Evolutionary conservation across 768 basidiomycete genomes (phyloP).

Genomic region (Porpolomopsis calyptriformis): DNA sequence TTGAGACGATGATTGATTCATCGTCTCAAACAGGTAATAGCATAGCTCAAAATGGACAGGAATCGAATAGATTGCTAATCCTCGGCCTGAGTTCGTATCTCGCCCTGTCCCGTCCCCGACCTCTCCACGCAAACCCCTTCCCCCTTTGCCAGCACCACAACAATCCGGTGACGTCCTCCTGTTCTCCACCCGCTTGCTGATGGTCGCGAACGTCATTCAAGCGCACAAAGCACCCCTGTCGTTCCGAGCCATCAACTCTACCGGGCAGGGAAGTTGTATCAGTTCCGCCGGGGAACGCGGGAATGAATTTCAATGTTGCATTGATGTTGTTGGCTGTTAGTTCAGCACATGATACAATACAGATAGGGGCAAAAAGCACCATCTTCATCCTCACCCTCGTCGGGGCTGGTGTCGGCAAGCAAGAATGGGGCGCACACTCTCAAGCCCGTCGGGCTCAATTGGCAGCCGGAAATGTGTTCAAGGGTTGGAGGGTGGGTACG

Average conservation of each 20-base stretch:
- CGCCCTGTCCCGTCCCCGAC: slow-evolving; percentile 24
- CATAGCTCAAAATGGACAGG: too few species aligned
- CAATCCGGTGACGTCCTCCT: slow-evolving; percentile 84
- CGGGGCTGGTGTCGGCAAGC: slow-evolving; percentile 11
- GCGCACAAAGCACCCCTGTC: slow-evolving; percentile 95
- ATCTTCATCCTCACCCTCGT: neutral
- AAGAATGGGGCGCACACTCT: slow-evolving; percentile 21
- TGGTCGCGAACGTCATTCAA: slow-evolving; percentile 90
- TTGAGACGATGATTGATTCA: too few species aligned
- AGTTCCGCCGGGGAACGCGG: slow-evolving; percentile 86
- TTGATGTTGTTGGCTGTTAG: slow-evolving; percentile 81
- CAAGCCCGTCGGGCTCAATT: slow-evolving; percentile 56
- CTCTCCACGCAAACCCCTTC: too few species aligned
- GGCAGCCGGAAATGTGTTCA: slow-evolving; percentile 53
- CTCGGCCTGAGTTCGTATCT: too few species aligned
- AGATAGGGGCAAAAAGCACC: slow-evolving; percentile 37
- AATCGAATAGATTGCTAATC: too few species aligned
- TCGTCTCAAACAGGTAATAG: too few species aligned
- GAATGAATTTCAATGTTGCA: slow-evolving; percentile 76
- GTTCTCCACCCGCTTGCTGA: slow-evolving; percentile 86
- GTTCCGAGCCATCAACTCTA: slow-evolving; percentile 71
- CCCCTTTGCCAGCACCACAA: slow-evolving; percentile 19
- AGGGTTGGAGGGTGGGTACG: slow-evolving; percentile 68
- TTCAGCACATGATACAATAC: slow-evolving; percentile 89
- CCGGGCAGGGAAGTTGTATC: slow-evolving; percentile 93